Evolutionary conservation across 495 filamentous ascomycete species (phyloP).

Genomic region (Penicillium silybi): DNA sequence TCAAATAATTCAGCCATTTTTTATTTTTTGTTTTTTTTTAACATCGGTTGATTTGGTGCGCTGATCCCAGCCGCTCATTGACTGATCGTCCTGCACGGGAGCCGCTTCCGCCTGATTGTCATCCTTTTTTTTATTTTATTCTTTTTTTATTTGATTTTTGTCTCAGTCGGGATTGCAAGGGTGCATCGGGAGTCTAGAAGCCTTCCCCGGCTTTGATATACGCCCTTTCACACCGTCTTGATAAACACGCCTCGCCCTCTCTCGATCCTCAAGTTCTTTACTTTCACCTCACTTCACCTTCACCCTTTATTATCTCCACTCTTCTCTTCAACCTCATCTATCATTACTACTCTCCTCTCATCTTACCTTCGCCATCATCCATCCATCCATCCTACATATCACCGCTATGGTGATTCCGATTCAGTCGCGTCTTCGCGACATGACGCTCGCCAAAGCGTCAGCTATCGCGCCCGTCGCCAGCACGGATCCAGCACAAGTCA

Average conservation of each 20-base stretch:
- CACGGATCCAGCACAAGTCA: constrained; percentile 27
- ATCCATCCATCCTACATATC: neutral
- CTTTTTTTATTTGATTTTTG: constrained; percentile 8
- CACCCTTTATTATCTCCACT: constrained; percentile 1
- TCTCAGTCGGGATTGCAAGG: constrained; percentile 25
- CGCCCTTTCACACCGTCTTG: constrained; percentile 14
- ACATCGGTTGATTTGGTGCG: constrained; percentile 5
- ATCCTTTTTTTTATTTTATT: neutral
- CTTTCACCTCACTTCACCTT: neutral
- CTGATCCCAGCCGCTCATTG: constrained; percentile 12
- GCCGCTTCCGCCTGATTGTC: constrained; percentile 15
- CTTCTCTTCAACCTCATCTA: neutral
- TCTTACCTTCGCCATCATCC: constrained; percentile 2
- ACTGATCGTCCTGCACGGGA: constrained; percentile 21
- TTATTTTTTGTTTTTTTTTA: too few relatives aligned
- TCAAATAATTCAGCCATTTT: constrained; percentile 10
- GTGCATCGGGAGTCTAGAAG: constrained; percentile 30
- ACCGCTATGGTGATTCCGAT: constrained; percentile 25
- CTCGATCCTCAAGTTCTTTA: neutral
- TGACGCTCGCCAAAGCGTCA: constrained; percentile 22
- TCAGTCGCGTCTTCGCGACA: constrained; percentile 23
- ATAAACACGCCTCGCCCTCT: constrained; percentile 12
- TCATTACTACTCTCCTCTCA: constrained; percentile 1
- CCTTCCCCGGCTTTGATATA: constrained; percentile 27
- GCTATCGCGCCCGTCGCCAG: constrained; percentile 23